Conservation (phyloP, 2,329 filamentous ascomycete species). For the Penicillium sp. region DNA sequence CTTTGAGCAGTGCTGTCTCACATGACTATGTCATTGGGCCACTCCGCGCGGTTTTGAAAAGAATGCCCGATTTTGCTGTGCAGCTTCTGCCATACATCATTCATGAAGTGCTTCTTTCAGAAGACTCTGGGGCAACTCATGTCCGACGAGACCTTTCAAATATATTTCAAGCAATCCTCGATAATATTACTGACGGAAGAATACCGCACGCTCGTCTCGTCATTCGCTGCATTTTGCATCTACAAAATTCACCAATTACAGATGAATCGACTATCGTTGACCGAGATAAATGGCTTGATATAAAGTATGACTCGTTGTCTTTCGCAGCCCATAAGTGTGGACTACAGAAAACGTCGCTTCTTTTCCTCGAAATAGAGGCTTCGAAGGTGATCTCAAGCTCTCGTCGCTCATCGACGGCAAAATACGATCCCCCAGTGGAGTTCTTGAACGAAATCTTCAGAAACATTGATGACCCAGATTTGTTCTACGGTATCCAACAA, state of each 20-base stretch:
- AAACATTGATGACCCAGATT: constrained; percentile 90
- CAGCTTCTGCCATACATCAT: constrained; percentile 75
- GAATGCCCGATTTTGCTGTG: constrained; percentile 64
- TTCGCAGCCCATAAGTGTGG: constrained; percentile 68
- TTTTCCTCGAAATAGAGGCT: constrained; percentile 70
- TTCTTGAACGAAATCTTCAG: constrained; percentile 78
- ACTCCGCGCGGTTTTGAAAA: constrained; percentile 59
- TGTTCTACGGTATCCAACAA: constrained; percentile 86
- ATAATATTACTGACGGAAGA: constrained; percentile 34
- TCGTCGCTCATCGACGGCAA: constrained; percentile 59
- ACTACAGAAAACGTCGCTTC: constrained; percentile 79
- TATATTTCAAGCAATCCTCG: constrained; percentile 60
- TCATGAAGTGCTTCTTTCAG: constrained; percentile 69
- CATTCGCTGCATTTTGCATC: constrained; percentile 74
- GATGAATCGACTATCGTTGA: constrained; percentile 73
- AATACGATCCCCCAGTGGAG: constrained; percentile 54
- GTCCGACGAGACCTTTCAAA: constrained; percentile 60
- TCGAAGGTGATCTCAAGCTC: constrained; percentile 54
- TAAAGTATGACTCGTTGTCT: constrained; percentile 67
- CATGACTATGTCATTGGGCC: constrained; percentile 64
- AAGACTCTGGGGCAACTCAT: constrained; percentile 56
- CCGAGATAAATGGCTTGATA: constrained; percentile 74
- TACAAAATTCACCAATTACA: constrained; percentile 72
- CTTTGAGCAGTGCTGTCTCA: constrained; percentile 54
- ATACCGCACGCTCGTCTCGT: constrained; percentile 65